Base-by-base conservation (phyloP, 352 stramenopile species). In the Peronospora tabacina region DNA sequence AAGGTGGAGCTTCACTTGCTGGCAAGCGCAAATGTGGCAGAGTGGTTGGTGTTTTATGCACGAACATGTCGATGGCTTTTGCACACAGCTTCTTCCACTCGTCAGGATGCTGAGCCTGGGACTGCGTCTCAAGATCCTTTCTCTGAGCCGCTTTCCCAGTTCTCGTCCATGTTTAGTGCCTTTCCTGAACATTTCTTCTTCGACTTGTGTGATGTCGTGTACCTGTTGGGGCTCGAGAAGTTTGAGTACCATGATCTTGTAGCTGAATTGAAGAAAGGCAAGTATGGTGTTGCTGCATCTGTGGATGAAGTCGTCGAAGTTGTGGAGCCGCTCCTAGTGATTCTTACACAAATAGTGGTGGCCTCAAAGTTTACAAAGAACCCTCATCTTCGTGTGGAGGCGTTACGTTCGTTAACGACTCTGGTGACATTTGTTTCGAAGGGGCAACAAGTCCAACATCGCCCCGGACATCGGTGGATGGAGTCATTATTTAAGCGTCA, bases 141-240 rank as follows among this genome's bases (percentile, higher is more conserved):
- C 19, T 40, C 26, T 12, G 62, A 66, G 5, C 55, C 80, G 0
- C 37, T 85, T 16, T 69, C 67, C 5, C 56, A 76, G 5, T 73
- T 79, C 11, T 72, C 70, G 16, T 48, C 54, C 15, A 55, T 62
- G 10, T 82, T 87, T 42, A 70, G 66, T 19, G 52, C 46, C 6
- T 85, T 88, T 39, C 76, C 76, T 1, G 72, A 88, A 30, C 74
- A 86, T 52, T 85, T 86, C 34, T 83, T 88, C 46, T 72, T 83
- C n/a, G 76, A 88, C 45, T 13, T 88, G 26, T 88, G 76, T 37
- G 66, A 85, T 20, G 68, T 77, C 19, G 61, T 82, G 5, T 70
- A 75, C 40, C 49, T 85, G 15, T 59, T 87, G 29, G 70, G 66
- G 5, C 54, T 85, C 7, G 71, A 87, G 17, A 56, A 49, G 30